Conservation (phyloP, 345 rosid genomes). For the Diplotaxis tenuifolia region DNA sequence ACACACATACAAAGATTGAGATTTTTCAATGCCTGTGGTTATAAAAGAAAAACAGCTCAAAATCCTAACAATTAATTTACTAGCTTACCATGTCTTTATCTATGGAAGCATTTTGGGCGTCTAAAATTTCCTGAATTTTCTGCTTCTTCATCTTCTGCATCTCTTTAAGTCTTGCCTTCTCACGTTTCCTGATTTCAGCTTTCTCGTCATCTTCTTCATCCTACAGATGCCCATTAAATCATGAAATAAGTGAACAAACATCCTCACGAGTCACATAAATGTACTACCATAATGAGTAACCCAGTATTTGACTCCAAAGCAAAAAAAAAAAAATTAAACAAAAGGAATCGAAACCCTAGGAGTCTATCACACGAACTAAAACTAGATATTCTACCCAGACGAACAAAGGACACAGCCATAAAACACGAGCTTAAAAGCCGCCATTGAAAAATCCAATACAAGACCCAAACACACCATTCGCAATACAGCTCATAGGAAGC, state of each 20-base stretch:
- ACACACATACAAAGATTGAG: not conserved
- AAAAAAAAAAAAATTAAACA: not conserved
- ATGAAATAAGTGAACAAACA: not conserved
- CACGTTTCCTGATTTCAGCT: conserved; percentile 74
- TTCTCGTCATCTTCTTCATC: conserved; percentile 6
- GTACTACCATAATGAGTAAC: not conserved
- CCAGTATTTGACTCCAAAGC: not conserved
- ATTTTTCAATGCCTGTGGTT: not conserved
- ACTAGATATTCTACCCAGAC: not conserved
- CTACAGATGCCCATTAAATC: not conserved
- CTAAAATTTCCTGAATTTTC: conserved; percentile 91
- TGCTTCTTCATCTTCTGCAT: conserved; percentile 87
- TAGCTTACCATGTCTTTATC: conserved; percentile 82
- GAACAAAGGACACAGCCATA: not conserved
- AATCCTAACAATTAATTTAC: not conserved
- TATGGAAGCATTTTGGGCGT: conserved; percentile 83
- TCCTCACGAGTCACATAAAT: not conserved
- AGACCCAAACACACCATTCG: conserved; percentile 10
- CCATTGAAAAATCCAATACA: not conserved
- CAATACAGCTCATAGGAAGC: not conserved
- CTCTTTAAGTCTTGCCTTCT: conserved; percentile 78
- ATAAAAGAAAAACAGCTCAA: conserved; percentile 2
- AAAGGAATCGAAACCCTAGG: not conserved
- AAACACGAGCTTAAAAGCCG: not conserved
- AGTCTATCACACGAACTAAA: not conserved